Conservation (phyloP, 2,329 filamentous ascomycete genomes). For the Zelopaecilomyces penicillatus region DNA sequence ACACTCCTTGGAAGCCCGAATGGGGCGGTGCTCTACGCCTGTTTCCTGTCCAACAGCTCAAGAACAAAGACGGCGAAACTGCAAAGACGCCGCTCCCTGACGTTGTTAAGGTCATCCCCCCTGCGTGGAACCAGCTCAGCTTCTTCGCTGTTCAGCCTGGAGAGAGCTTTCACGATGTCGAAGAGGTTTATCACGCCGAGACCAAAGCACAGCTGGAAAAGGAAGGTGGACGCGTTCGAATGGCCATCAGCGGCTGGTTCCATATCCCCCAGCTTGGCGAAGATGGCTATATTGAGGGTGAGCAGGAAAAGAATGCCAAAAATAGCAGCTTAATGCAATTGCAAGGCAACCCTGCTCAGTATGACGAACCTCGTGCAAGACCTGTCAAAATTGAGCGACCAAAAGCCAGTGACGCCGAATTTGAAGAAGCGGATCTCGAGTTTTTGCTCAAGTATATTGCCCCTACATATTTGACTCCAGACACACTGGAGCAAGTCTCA, state of each 20-base stretch:
- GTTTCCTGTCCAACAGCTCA: slow-evolving; percentile 61
- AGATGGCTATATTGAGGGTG: slow-evolving; percentile 78
- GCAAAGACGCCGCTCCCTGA: slow-evolving; percentile 77
- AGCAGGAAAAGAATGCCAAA: slow-evolving; percentile 80
- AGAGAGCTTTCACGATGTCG: slow-evolving; percentile 98
- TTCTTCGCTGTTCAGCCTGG: slow-evolving; percentile 98
- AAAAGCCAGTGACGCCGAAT: slow-evolving; percentile 41
- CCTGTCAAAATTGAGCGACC: slow-evolving; percentile 39
- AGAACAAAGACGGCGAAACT: slow-evolving; percentile 56
- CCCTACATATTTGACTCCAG: slow-evolving; percentile 84
- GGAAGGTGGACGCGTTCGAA: slow-evolving; percentile 72
- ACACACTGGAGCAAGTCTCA: slow-evolving; percentile 74
- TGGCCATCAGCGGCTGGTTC: slow-evolving; percentile 99
- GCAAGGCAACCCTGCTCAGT: slow-evolving; percentile 82
- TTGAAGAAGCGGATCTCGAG: slow-evolving; percentile 74
- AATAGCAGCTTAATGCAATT: slow-evolving; percentile 89
- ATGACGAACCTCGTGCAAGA: slow-evolving; percentile 67
- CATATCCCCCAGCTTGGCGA: slow-evolving; percentile 95
- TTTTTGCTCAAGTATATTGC: slow-evolving; percentile 87
- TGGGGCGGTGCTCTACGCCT: slow-evolving; percentile 91
- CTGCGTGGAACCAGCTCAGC: slow-evolving; percentile 92
- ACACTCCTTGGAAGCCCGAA: slow-evolving; percentile 77
- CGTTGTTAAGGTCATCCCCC: slow-evolving; percentile 74
- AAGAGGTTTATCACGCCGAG: slow-evolving; percentile 80
- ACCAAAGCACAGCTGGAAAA: slow-evolving; percentile 51